Evolutionary conservation across 108 stramenopile genomes (phyloP), one percentile per base, ranked within the genome.

Genomic region (Cyclotella cryptica): DNA sequence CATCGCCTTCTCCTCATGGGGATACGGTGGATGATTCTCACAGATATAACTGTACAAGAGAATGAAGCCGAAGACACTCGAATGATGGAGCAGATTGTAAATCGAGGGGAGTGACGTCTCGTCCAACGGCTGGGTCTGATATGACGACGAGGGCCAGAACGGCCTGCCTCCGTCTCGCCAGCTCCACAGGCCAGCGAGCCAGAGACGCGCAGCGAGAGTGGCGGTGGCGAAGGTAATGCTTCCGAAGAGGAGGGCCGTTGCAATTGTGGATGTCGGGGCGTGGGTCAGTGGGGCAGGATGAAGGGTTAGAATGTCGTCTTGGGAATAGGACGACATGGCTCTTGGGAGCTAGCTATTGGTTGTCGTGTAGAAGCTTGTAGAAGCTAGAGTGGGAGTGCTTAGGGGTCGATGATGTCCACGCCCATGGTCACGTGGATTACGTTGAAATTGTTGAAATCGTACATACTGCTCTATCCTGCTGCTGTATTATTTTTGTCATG

Each of bases 1-100:
- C 8, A 45, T 22, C 18, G 64, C 75, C 83, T 93, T 93, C 64
- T 87, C 87, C 29, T 84, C 86, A 69, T 96, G 95, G 8, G 84
- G 86, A 80, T 77, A 88, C 11, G 91, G 92, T 26, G 95, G 95
- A 75, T 96, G 92, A 71, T 92, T 71, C 76, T 96, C 95, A 66
- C 92, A 91, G 24, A 93, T 74, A 77, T 93, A 96, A 53, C 89
- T 90, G 58, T 91, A 92, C 55, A 91, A 85, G 8, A 96, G 69
- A 55, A 96, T 90, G 40, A 90, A 51, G 17, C 92, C 95, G 71
- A 96, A 87, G 14, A 89, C 69, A 10, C 91, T 80, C 15, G 45
- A 85, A 61, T 96, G 86, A 59, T 79, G 70, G n/a, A 96, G 81
- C 14, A 96, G 75, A 15, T 86, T 85, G 70, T 90, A 95, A 22